Percentiles rank a stretch among this genome's conserved stretches.
Evolutionary conservation across 1,284 basidiomycete genomes (phyloP).

Genomic region (Stygiomarasmius scandens): DNA sequence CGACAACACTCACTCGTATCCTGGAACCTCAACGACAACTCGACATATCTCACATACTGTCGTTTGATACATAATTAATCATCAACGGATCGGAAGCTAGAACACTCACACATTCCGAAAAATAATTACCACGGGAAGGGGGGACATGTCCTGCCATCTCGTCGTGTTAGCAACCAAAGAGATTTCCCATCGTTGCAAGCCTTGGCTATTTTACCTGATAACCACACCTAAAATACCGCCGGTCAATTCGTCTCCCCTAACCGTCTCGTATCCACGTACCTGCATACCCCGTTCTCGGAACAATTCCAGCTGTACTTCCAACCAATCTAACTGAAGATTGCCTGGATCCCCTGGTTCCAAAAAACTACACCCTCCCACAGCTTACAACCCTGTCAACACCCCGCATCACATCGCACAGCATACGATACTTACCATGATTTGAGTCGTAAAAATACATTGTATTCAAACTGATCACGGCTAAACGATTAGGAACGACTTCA

Average conservation of each 20-base stretch:
- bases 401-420: not conserved
- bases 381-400: conserved; percentile 32
- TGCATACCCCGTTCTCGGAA: conserved; percentile 81
- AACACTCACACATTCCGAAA: conserved; percentile 76
- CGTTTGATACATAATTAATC: not conserved
- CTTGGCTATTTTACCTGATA: conserved; percentile 36
- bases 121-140: conserved; percentile 82
- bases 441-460: conserved; percentile 93
- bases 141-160: conserved; percentile 66
- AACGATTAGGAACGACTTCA: conserved; percentile 77
- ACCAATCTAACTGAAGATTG: conserved; percentile 87
- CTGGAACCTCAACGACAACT: conserved; percentile 82
- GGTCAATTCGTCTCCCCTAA: not conserved
- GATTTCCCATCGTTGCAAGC: conserved; percentile 4
- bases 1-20: conserved; percentile 59
- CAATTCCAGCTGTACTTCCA: conserved; percentile 80
- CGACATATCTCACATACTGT: conserved; percentile 81
- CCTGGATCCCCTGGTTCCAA: conserved; percentile 72
- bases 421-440: conserved; percentile 70
- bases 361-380: conserved; percentile 71
- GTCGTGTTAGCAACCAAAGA: conserved; percentile 16
- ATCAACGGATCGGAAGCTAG: conserved; percentile 6
- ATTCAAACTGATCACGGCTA: conserved; percentile 88
- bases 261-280: conserved; percentile 39
- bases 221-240: conserved; percentile 45